Evolutionary conservation across 2,329 filamentous ascomycete genomes (phyloP), one percentile per base, ranked within the genome.

Genomic region (Paecilomyces variotii): DNA sequence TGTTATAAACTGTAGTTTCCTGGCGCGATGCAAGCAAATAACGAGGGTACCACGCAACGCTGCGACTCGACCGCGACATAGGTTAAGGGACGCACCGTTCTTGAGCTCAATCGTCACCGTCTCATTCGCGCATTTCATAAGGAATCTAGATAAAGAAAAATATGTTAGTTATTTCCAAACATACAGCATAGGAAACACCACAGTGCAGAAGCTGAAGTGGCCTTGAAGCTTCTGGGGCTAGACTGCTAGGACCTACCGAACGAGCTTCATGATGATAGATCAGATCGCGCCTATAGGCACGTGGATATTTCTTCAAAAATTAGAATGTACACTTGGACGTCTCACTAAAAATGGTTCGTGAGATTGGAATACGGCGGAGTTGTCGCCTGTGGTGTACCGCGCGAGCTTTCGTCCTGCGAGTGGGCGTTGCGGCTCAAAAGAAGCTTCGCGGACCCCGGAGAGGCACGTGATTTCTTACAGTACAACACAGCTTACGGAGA

Each of bases 111-210:
- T 90, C 52, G 93, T 97, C 70, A 97, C 94, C 70, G 94, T 96
- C 81, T 99, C 94, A 78, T 97, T 97, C 77, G 90, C 87, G 78
- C 93, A 97, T 83, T 99, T 99, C 93, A 97, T 97, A 68, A 99
- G 82, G 77, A 99, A 99, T 76, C 94, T 97, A 76, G 62, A 65
- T 60, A 51, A 35, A 55, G 54, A 26, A 54, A 35, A 56, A 61
- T 57, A 64, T 35, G 60, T 67, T 39, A 64, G 58, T 26, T 26
- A 24, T 45, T 45, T 45, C 35, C 6, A 45, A 19, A 24, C 7
- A 4, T 1, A 7, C 9, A 45, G 9, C 1, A 3, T 45, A 9
- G 14, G 2, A 9, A 2, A 32, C 2, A 45, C 24, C 39, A 19
- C 4, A 19, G n/a, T 7, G 32, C 19, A 30, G 27, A 24, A 30